Percentiles rank a stretch among this genome's conserved stretches.
Conservation (phyloP, 2,329 filamentous ascomycete species). For the Aspergillus neotritici region DNA sequence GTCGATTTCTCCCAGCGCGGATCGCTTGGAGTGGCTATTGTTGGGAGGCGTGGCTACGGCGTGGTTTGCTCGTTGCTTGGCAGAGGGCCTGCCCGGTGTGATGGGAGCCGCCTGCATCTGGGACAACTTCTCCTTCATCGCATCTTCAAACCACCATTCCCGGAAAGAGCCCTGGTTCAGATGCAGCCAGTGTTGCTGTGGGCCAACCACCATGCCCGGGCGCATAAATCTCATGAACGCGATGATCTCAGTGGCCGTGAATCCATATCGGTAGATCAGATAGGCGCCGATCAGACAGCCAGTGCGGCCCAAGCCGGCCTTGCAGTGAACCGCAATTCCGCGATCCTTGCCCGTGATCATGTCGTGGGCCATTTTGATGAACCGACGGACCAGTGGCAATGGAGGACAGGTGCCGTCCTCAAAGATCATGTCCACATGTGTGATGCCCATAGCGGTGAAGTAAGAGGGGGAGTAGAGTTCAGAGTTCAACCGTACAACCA, state of each 20-base stretch:
- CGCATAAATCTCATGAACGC: conserved; percentile 99
- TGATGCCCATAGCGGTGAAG: conserved; percentile 90
- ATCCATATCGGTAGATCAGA: conserved; percentile 93
- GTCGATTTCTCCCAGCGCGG: conserved; percentile 90
- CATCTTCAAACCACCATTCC: conserved; percentile 89
- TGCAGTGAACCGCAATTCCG: conserved; percentile 96
- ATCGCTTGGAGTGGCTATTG: conserved; percentile 65
- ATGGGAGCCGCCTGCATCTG: conserved; percentile 56
- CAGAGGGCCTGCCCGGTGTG: conserved; percentile 48
- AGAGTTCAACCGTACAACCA: conserved; percentile 93
- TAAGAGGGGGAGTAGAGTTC: conserved; percentile 95
- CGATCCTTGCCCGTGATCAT: conserved; percentile 88
- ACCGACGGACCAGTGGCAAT: conserved; percentile 81
- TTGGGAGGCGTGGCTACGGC: conserved; percentile 78
- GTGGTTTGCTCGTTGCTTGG: conserved; percentile 59
- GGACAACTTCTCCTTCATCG: conserved; percentile 75
- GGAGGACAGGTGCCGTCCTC: conserved; percentile 95
- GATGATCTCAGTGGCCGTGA: conserved; percentile 95
- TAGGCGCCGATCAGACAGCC: conserved; percentile 97
- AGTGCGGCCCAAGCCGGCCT: conserved; percentile 90
- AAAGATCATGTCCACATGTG: conserved; percentile 98
- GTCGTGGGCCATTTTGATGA: conserved; percentile 89
- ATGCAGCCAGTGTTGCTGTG: conserved; percentile 98
- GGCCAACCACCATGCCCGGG: conserved; percentile 96
- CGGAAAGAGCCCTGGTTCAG: conserved; percentile 94